phyloP scores from a whole-genome alignment of 2,329 filamentous ascomycete genomes.

The Colletotrichum tropicicola region DNA sequence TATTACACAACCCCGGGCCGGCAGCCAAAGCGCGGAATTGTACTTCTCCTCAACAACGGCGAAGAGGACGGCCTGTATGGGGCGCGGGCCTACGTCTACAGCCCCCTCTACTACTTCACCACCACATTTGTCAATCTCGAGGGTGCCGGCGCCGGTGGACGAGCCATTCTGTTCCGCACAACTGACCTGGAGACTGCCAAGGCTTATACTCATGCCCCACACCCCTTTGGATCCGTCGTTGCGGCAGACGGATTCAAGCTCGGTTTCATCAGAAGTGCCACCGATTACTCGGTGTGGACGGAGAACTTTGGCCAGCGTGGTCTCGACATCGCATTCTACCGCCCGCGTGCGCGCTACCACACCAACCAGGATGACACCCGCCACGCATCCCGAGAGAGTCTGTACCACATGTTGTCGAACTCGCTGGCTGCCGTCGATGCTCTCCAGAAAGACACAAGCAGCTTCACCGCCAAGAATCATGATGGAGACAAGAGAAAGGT shows the following conservation, averaged over 20 bases:
- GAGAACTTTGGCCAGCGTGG: slow-evolving; percentile 80
- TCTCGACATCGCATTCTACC: slow-evolving; percentile 91
- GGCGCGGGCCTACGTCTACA: slow-evolving; percentile 83
- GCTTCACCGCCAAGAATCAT: slow-evolving; percentile 69
- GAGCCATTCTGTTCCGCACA: slow-evolving; percentile 86
- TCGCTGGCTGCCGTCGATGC: slow-evolving; percentile 78
- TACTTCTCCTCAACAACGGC: slow-evolving; percentile 91
- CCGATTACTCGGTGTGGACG: slow-evolving; percentile 88
- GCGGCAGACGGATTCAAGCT: slow-evolving; percentile 85
- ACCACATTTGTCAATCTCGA: slow-evolving; percentile 95
- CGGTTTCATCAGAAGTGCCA: slow-evolving; percentile 83
- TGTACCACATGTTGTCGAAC: slow-evolving; percentile 97
- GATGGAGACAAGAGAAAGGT: slow-evolving; percentile 68
- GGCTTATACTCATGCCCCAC: slow-evolving; percentile 74
- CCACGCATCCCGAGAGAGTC: slow-evolving; percentile 74
- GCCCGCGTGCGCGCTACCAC: slow-evolving; percentile 87
- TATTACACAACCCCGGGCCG: slow-evolving; percentile 81
- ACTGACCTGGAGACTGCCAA: slow-evolving; percentile 87
- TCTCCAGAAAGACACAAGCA: slow-evolving; percentile 74
- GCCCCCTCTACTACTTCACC: slow-evolving; percentile 81
- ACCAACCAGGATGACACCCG: slow-evolving; percentile 87
- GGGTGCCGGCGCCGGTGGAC: slow-evolving; percentile 90
- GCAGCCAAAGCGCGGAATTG: slow-evolving; percentile 80
- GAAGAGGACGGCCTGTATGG: slow-evolving; percentile 95
- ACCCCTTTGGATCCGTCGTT: slow-evolving; percentile 87